A percentile compares a stretch with the other conserved stretches of the same genome.
Evolutionary conservation across 1,139 yeast genomes (phyloP).

Genomic region (Kurtzmaniella natalensis): DNA sequence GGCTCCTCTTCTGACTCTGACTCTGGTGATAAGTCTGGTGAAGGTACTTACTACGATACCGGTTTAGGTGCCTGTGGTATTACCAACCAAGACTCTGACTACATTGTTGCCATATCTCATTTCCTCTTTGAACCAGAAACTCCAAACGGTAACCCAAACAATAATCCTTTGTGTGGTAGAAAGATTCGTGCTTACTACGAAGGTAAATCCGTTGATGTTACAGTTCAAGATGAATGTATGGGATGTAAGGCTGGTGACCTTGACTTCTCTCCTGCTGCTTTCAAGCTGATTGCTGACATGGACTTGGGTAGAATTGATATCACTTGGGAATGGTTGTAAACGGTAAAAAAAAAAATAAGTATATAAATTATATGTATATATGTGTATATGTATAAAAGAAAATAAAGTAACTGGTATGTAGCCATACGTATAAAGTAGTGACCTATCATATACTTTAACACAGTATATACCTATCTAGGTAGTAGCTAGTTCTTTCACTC

Average conservation of each 20-base stretch:
- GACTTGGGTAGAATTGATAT: constrained; percentile 40
- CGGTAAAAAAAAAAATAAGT: no score
- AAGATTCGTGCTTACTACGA: constrained; percentile 35
- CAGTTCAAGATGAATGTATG: constrained; percentile 40
- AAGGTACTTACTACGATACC: constrained; percentile 56
- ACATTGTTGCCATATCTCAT: constrained; percentile 42
- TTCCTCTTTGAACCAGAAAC: constrained; percentile 28
- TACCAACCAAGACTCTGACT: constrained; percentile 42
- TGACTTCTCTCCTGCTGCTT: constrained; percentile 45
- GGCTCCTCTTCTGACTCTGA: constrained; percentile 13
- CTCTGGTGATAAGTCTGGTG: constrained; percentile 33
- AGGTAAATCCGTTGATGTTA: constrained; percentile 41
- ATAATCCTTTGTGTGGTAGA: constrained; percentile 40
- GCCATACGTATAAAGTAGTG: no score
- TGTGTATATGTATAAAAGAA: constrained; percentile 1
- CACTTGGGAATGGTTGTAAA: constrained; percentile 35
- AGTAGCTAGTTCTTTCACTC: no score
- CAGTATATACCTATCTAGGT: no score
- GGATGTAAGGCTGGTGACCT: constrained; percentile 36
- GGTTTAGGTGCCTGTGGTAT: constrained; percentile 64
- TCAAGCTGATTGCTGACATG: constrained; percentile 32
- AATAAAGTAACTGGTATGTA: no score
- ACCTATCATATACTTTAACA: no score
- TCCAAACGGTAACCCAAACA: constrained; percentile 35
- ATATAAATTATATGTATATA: neutral